Conservation (phyloP, 495 filamentous ascomycete genomes). For the Penicillium bovifimosum region DNA sequence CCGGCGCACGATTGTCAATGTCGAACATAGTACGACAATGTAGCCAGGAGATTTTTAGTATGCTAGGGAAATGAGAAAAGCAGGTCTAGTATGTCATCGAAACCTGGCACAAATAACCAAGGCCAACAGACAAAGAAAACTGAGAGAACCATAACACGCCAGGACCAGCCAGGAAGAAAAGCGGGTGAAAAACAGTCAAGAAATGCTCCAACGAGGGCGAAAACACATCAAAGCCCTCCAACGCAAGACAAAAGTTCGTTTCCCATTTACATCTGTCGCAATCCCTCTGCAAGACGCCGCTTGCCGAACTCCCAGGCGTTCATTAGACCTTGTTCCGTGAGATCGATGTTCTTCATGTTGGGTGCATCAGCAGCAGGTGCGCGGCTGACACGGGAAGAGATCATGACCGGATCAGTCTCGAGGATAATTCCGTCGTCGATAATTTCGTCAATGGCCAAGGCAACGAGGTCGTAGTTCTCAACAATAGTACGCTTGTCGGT, state of each 20-base stretch:
- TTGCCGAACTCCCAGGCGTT: constrained; percentile 96
- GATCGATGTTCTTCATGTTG: constrained; percentile 85
- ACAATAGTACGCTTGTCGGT: constrained; percentile 96
- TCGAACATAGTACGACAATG: not conserved
- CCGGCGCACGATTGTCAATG: not conserved
- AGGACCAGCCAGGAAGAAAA: constrained; percentile 39
- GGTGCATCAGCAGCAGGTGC: constrained; percentile 87
- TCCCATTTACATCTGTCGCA: constrained; percentile 62
- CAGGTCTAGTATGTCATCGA: constrained; percentile 25
- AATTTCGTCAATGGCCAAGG: constrained; percentile 90
- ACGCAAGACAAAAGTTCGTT: constrained; percentile 2
- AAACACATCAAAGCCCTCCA: constrained; percentile 5
- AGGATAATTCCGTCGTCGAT: constrained; percentile 95
- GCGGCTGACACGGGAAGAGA: constrained; percentile 83
- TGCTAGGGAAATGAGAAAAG: constrained; percentile 11
- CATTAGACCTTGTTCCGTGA: constrained; percentile 91
- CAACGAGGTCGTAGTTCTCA: constrained; percentile 94
- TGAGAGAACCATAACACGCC: constrained; percentile 34
- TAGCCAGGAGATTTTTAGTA: constrained; percentile 5
- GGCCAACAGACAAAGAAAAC: constrained; percentile 11
- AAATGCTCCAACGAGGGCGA: constrained; percentile 23
- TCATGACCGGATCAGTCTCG: constrained; percentile 90
- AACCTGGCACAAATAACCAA: constrained; percentile 11
- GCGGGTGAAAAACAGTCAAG: constrained; percentile 15
- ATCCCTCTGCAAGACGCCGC: constrained; percentile 80